Evolutionary conservation across 106 monocot species (phyloP).

Genomic region (Phalaenopsis aphrodite): DNA sequence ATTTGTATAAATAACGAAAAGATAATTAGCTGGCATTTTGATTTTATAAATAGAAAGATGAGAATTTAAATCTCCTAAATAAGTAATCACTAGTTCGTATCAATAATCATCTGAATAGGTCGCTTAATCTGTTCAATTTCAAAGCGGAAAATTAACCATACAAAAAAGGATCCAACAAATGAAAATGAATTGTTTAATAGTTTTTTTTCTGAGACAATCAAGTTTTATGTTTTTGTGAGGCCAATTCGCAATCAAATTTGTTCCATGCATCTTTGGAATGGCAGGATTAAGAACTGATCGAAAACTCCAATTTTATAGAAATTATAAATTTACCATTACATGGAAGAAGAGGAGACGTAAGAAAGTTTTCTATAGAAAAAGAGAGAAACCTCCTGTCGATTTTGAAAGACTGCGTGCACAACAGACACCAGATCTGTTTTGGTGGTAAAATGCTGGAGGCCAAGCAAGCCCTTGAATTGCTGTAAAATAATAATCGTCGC

Average conservation of each 20-base stretch:
- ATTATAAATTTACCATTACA: no score
- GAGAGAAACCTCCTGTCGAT: conserved; percentile 12
- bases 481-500: conserved; percentile 20
- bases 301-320: no score
- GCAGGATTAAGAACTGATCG: no score
- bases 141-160: background rate
- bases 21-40: no score
- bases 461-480: conserved; percentile 29
- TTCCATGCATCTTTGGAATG: no score
- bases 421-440: conserved; percentile 19
- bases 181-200: background rate
- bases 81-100: background rate
- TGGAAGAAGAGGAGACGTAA: background rate
- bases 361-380: background rate
- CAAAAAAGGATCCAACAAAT: background rate
- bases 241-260: no score
- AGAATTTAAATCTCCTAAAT: background rate
- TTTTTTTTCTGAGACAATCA: no score
- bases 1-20: no score
- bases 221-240: no score
- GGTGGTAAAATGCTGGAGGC: conserved; percentile 17
- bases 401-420: conserved; percentile 7
- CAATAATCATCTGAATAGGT: background rate
- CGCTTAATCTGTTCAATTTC: background rate
- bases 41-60: background rate